Percentiles rank a stretch among this genome's conserved stretches.
Evolutionary conservation across 2,329 filamentous ascomycete species (phyloP).

Genomic region (Aspergillus intermedius): DNA sequence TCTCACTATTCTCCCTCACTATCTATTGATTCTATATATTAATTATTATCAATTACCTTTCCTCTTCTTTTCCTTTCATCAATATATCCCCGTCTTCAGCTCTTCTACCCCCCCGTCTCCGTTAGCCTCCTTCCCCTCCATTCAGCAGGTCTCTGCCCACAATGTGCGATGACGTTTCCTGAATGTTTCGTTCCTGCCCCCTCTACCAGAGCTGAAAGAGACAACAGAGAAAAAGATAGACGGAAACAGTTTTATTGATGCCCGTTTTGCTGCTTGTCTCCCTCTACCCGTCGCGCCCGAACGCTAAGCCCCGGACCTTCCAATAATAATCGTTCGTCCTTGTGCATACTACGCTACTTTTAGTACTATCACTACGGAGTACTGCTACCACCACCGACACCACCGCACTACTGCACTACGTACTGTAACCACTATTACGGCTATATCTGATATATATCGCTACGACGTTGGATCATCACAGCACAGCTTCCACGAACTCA

Average conservation of each 20-base stretch:
- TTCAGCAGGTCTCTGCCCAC: background rate
- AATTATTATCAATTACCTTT: too few species aligned
- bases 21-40: too few species aligned
- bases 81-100: too few species aligned
- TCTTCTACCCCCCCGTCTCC: constrained; percentile 1
- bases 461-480: background rate
- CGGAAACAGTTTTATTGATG: too few species aligned
- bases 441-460: background rate
- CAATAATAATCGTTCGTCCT: too few species aligned
- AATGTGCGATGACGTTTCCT: constrained; percentile 1
- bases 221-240: too few species aligned
- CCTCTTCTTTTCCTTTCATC: too few species aligned
- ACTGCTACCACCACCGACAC: background rate
- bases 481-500: background rate
- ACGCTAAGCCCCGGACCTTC: too few species aligned
- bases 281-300: too few species aligned
- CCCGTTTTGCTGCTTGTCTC: too few species aligned
- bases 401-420: background rate
- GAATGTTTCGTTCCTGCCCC: background rate
- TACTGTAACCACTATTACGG: background rate
- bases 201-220: background rate
- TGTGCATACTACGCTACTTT: too few species aligned
- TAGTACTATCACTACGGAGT: too few species aligned
- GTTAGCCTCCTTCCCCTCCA: constrained; percentile 1
- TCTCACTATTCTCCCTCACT: background rate